These are phyloP conservation scores for Camellia japonica DNA, from an alignment of 148 eudicot genomes.

Conservation along the genomic window DNA sequence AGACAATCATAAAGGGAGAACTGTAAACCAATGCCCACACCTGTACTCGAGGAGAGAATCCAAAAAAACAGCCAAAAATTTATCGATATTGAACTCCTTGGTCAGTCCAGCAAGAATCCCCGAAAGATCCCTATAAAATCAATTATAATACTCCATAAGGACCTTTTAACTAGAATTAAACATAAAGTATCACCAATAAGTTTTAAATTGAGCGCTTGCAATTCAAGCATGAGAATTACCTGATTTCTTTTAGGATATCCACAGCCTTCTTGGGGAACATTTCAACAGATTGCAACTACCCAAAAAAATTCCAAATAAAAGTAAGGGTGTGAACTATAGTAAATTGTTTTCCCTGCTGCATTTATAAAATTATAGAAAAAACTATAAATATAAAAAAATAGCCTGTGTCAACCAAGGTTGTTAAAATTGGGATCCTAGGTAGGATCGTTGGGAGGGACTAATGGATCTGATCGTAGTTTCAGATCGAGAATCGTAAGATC, in stretches of 20 bases:
- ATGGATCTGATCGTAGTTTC: no score
- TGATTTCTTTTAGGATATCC: slow-evolving; percentile 51
- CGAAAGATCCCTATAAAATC: slow-evolving; percentile 47
- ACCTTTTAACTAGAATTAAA: background rate
- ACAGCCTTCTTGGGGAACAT: slow-evolving; percentile 72
- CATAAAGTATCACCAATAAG: background rate
- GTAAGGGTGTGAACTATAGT: slow-evolving; percentile 3
- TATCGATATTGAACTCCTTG: slow-evolving; percentile 72
- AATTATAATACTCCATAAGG: background rate
- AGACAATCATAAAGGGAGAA: background rate
- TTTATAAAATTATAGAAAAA: no score
- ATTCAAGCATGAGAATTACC: slow-evolving; percentile 27
- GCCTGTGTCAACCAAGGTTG: no score
- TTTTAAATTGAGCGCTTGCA: background rate
- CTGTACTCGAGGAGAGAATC: slow-evolving; percentile 67
- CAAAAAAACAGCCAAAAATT: slow-evolving; percentile 58
- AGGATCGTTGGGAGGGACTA: no score
- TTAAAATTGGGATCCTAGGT: no score
- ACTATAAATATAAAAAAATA: no score
- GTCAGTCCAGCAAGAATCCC: slow-evolving; percentile 57
- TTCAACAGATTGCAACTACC: slow-evolving; percentile 66
- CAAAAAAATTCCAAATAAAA: slow-evolving; percentile 12
- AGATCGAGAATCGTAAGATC: no score
- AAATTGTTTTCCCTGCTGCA: background rate
- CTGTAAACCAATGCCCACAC: slow-evolving; percentile 24